Base-by-base conservation (phyloP, 352 stramenopile species). In the Globisporangium paroecandrum region DNA sequence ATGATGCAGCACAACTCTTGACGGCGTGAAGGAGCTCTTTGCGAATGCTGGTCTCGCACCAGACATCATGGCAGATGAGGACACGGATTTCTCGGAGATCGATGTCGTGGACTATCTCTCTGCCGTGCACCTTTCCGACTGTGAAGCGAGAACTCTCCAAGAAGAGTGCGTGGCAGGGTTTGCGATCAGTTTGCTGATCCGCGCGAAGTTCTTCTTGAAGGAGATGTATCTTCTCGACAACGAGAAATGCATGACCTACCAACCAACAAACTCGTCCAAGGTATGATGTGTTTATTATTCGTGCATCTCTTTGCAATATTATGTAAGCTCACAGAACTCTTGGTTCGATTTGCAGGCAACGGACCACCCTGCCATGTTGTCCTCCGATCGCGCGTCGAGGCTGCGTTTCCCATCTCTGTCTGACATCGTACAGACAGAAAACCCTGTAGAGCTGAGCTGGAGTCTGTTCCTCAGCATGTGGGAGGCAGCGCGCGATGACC, bases 241-340 rank as follows among this genome's bases (percentile, higher is more conserved):
- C 66, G 88, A 93, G 47, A 90, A 83, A 58, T 96, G 88, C 65
- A 79, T 90, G 58, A 94, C 82, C 36, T 96, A 91, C 58, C 82
- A 89, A 55, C 87, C 87, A n/a, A 73, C 76, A 9, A 68, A 68
- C 25, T 62, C 76, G 15, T 78, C 73, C 3, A 90, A 85, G 77
- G 69, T 81, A 58, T 58, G 64, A 58, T 58, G 64, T 75, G 20
- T 64, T 69, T 56, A 25, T 79, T 32, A 58, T 51, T 36, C 8
- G 24, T 34, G 20, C 27, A 25, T 25, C n/a, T 25, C 15, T 57
- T 25, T 32, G 34, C 4, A 34, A 29, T 9, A 46, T 54, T 24
- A 38, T 29, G 22, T 20, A 13, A 27, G 36, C 15, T 53, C 15
- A 46, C 53, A 29, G 9, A 27, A 27, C n/a, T 13, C 12, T 43